Evolutionary conservation across 768 basidiomycete genomes (phyloP), one percentile per base, ranked within the genome.

Genomic region (Termitomyces sp.): DNA sequence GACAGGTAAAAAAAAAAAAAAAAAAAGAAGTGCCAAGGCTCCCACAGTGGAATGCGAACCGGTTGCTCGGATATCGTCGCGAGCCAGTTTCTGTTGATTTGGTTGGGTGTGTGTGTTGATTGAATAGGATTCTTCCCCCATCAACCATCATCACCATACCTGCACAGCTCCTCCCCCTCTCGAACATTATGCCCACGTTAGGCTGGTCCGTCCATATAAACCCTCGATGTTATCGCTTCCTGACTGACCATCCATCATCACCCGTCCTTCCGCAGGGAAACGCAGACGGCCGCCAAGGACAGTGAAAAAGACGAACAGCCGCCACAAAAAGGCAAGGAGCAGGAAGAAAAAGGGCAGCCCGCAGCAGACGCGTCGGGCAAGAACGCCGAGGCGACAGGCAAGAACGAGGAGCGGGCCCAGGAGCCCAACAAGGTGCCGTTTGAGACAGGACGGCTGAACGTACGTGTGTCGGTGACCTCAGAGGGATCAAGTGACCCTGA

Each of bases 401-500:
- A 59, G 52, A 16, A 43, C 60, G 47, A 62, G 32, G 56, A 62
- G 22, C 53, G 39, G 6, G 36, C 24, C 5, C 57, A 61, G 39
- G 59, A 64, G 41, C 47, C 46, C 4, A 29, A 22, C 26, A 61
- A 60, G 49, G 5, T 22, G n/a, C 5, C 56, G 18, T 57, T 61
- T 34, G 58, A 64, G 26, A 37, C 48, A 27, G 48, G 42, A 7
- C 67, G 71, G 24, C 62, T 66, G 53, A 71, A 72, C 67, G 70
- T 73, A 60, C 63, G 66, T 69, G 65, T 66, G 67, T 67, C 63
- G 34, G 64, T 69, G 68, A 66, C 59, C 43, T 51, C 63, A 66
- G 65, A 59, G 64, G 60, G 65, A 68, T 67, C 68, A 68, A 61
- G 52, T 68, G 71, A 68, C 67, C 72, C 68, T 73, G 69, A 71